Conservation (phyloP, 495 filamentous ascomycete genomes). For the Xylaria venustula region DNA sequence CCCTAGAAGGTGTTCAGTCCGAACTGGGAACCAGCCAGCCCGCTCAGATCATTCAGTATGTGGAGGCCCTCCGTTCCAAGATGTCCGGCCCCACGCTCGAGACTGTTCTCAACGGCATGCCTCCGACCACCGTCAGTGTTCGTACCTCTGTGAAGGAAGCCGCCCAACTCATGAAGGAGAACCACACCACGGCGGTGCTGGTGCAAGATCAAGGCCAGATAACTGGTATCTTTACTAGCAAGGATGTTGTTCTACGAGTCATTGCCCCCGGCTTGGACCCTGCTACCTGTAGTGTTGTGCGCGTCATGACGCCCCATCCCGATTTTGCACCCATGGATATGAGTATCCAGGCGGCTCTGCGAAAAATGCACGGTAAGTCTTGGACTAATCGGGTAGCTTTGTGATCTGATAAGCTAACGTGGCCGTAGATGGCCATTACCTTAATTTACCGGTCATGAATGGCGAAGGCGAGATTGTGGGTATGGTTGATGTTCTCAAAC, state of each 20-base stretch:
- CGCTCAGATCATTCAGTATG: constrained; percentile 98
- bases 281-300: constrained; percentile 90
- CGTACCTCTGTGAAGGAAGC: constrained; percentile 95
- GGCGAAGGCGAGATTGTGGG: constrained; percentile 94
- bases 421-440: constrained; percentile 86
- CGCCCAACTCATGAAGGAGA: constrained; percentile 92
- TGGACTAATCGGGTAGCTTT: background rate
- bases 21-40: constrained; percentile 95
- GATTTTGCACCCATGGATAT: constrained; percentile 98
- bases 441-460: constrained; percentile 98
- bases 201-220: constrained; percentile 97
- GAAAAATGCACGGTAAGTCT: constrained; percentile 94
- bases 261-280: constrained; percentile 97
- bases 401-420: constrained; percentile 15
- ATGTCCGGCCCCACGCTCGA: constrained; percentile 98
- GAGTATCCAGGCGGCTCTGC: constrained; percentile 95
- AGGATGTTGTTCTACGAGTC: constrained; percentile 96
- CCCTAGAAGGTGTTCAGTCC: constrained; percentile 96
- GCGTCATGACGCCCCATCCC: constrained; percentile 98
- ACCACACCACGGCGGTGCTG: constrained; percentile 93
- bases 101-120: constrained; percentile 86
- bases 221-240: constrained; percentile 99
- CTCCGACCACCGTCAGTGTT: constrained; percentile 91
- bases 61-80: constrained; percentile 89
- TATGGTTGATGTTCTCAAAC: constrained; percentile 97